Evolutionary conservation across 1,284 basidiomycete species (phyloP).

Genomic region (Phylloporus sp.): DNA sequence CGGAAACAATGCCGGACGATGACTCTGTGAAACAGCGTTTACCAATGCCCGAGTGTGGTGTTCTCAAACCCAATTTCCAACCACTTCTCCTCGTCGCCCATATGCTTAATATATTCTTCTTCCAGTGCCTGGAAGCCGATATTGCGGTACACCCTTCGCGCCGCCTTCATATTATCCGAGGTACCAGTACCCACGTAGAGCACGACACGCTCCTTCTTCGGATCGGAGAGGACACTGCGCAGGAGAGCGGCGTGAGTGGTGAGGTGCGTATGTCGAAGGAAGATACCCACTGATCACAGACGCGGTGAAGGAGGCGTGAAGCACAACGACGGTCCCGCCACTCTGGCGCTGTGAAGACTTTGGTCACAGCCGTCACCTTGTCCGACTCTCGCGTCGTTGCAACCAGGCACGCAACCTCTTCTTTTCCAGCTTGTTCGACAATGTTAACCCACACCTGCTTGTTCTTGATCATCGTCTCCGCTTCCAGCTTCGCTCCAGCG

Average conservation of each 20-base stretch:
- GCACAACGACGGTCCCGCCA: conserved; percentile 55
- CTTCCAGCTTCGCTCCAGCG: conserved; percentile 58
- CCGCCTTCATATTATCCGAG: conserved; percentile 19
- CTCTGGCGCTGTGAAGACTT: conserved; percentile 54
- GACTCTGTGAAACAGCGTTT: background rate
- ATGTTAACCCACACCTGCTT: conserved; percentile 69
- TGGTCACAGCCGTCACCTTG: conserved; percentile 55
- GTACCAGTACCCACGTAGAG: conserved; percentile 61
- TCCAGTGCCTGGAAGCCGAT: conserved; percentile 31
- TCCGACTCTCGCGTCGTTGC: conserved; percentile 56
- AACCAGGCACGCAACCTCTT: conserved; percentile 68
- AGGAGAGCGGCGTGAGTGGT: too few species aligned
- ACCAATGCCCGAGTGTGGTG: conserved; percentile 30
- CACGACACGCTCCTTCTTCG: conserved; percentile 49
- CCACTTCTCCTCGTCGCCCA: conserved; percentile 29
- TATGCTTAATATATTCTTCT: conserved; percentile 7
- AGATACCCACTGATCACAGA: conserved; percentile 49
- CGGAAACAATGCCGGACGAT: too few species aligned
- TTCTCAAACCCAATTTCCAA: conserved; percentile 28
- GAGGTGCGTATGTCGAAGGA: background rate
- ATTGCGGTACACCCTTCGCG: conserved; percentile 30
- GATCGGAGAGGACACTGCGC: too few species aligned
- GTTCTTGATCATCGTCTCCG: conserved; percentile 54
- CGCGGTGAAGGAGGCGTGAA: conserved; percentile 51
- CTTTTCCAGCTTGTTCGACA: conserved; percentile 35